Conservation (phyloP, 2,329 filamentous ascomycete genomes). For the Exophiala sp. region DNA sequence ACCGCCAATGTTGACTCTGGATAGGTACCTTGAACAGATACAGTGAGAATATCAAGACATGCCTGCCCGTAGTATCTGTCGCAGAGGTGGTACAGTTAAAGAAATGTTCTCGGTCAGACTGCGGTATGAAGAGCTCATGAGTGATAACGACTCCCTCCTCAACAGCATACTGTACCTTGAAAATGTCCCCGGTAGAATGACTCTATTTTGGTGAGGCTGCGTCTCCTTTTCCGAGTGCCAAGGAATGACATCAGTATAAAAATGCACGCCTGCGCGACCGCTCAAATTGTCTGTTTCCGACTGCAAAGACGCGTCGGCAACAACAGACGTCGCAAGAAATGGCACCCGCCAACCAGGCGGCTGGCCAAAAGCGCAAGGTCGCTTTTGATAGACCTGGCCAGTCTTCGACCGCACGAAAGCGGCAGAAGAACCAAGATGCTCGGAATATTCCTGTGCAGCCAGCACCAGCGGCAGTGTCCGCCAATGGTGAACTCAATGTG, state of each 20-base stretch:
- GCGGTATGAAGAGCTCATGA: too few relatives aligned
- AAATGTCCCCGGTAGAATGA: too few relatives aligned
- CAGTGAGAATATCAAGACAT: too few relatives aligned
- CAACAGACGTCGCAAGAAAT: too few relatives aligned
- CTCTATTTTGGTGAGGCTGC: too few relatives aligned
- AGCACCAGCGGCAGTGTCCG: conserved; percentile 42
- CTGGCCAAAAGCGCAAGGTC: conserved; percentile 25
- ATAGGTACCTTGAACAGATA: conserved; percentile 15
- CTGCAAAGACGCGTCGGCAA: too few relatives aligned
- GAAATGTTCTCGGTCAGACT: too few relatives aligned
- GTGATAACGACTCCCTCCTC: too few relatives aligned
- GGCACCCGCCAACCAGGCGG: conserved; percentile 8
- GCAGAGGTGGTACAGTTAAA: too few relatives aligned
- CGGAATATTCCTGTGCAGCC: conserved; percentile 44
- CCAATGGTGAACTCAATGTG: conserved; percentile 74
- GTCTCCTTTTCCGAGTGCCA: not conserved
- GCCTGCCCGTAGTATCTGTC: too few relatives aligned
- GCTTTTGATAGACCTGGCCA: conserved; percentile 11
- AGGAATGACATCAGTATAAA: not conserved
- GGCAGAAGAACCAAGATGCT: conserved; percentile 41
- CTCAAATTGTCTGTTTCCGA: too few relatives aligned
- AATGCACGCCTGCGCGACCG: not conserved
- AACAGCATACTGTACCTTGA: too few relatives aligned
- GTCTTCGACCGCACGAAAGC: conserved; percentile 32
- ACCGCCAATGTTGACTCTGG: conserved; percentile 18